A percentile compares a stretch with the other conserved stretches of the same genome.
Conservation (phyloP, 441 rosid genomes). For the Mallotus repandus region DNA sequence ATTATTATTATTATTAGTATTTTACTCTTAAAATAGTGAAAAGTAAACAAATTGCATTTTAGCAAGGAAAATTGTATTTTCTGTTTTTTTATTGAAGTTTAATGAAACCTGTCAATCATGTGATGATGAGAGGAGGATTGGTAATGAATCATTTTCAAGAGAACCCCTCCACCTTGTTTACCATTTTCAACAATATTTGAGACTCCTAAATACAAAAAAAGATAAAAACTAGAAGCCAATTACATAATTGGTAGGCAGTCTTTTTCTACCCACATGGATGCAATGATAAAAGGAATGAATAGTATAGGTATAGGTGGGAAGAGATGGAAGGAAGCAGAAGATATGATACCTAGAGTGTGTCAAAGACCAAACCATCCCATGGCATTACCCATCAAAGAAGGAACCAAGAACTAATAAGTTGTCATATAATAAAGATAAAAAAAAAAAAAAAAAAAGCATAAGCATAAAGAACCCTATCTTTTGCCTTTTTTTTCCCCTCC, state of each 20-base stretch:
- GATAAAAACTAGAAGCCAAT: neutral
- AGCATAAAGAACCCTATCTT: too few species aligned
- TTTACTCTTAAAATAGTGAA: neutral
- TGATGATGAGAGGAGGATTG: conserved; percentile 11
- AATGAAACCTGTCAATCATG: conserved; percentile 16
- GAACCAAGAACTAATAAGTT: neutral
- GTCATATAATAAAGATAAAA: too few species aligned
- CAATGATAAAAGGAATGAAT: neutral
- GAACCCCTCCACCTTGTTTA: conserved; percentile 37
- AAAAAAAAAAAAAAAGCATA: too few species aligned
- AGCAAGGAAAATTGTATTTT: neutral
- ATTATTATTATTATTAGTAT: neutral
- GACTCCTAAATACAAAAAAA: neutral
- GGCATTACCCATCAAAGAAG: conserved; percentile 12
- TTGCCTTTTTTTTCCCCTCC: too few species aligned
- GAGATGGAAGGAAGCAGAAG: neutral
- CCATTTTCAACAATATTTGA: conserved; percentile 19
- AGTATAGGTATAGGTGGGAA: conserved; percentile 11
- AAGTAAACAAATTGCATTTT: neutral
- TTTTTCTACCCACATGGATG: conserved; percentile 24
- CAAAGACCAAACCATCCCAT: conserved; percentile 19
- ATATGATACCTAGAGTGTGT: conserved; percentile 30
- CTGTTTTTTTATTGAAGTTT: conserved; percentile 7
- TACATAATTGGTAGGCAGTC: conserved; percentile 23
- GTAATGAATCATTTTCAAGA: conserved; percentile 37